Percentiles rank a stretch among this genome's conserved stretches.
Evolutionary conservation across 2,329 filamentous ascomycete genomes (phyloP).

Genomic region (Epichloe uncinata): DNA sequence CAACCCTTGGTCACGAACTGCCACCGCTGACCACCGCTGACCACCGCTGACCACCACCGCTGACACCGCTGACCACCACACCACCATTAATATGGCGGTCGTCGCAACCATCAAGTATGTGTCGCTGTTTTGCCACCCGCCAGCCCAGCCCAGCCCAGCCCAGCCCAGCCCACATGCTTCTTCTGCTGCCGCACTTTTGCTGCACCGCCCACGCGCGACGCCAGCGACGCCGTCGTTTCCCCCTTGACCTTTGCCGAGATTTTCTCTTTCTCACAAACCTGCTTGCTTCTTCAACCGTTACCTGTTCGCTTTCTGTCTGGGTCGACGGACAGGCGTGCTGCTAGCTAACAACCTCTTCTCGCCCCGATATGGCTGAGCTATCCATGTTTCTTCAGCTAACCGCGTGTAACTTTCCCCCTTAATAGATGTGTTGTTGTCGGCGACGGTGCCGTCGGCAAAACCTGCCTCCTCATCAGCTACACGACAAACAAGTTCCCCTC

Average conservation of each 20-base stretch:
- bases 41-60: neutral
- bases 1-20: neutral
- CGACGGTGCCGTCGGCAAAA: conserved; percentile 98
- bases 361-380: neutral
- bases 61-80: neutral
- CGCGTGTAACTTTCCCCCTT: neutral
- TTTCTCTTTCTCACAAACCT: neutral
- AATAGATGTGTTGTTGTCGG: conserved; percentile 93
- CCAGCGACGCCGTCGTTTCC: neutral
- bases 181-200: conserved; percentile 7
- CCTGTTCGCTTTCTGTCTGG: neutral
- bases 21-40: neutral
- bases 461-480: conserved; percentile 96
- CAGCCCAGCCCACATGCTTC: no score
- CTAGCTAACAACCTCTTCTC: neutral
- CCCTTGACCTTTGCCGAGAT: neutral
- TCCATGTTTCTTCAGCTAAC: neutral
- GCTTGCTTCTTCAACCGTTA: neutral
- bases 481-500: conserved; percentile 99
- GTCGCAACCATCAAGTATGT: conserved; percentile 53
- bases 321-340: neutral
- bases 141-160: neutral
- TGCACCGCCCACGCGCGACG: conserved; percentile 2
- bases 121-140: conserved; percentile 6
- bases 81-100: conserved; percentile 36